Evolutionary conservation across 2,329 filamentous ascomycete species (phyloP), one percentile per base, ranked within the genome.

Genomic region (Lachnellula subtilissima): DNA sequence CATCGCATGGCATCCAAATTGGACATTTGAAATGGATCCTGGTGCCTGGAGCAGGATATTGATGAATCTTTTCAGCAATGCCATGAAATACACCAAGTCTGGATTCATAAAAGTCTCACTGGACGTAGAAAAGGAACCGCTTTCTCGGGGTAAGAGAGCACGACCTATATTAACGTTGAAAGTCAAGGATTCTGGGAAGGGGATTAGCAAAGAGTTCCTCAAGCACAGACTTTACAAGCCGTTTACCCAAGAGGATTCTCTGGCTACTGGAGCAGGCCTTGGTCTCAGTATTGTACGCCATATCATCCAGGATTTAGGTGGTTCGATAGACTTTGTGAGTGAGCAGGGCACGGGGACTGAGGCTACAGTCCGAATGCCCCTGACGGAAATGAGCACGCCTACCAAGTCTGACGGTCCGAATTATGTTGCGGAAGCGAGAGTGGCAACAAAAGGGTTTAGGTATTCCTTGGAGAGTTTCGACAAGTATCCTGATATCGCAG

Each of bases 41-140:
- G 83, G 83, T 0, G 77, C 76, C 2, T 69, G 78, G 58, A 71
- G 76, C 48, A 59, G 67, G 46, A 66, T 86, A 48, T 74, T 85
- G 48, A 84, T 85, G 81, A 86, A 86, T 54, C 63, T 86, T 0
- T 79, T 85, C 43, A 80, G 80, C 8, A 86, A 86, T 62, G 76
- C 83, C 0, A 73, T 86, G 64, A 86, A 86, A 65, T 86, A 85
- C 56, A 86, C 82, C 0, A 72, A 75, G 2, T 65, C 70, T 1
- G 82, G 82, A 3, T 78, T 72, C 52, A 75, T 85, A 2, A 73
- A 74, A 7, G 70, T 81, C 3, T 70, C 65, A 2, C 59, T 80
- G 36, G 60, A 66, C 22, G 57, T 69, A 35, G 63, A 68, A 32
- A 55, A 64, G 28, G 60, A 61, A 48, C 45, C 58, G 4, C n/a